Base-by-base conservation (phyloP, 1,284 basidiomycete genomes). In the Bjerkandera adusta region DNA sequence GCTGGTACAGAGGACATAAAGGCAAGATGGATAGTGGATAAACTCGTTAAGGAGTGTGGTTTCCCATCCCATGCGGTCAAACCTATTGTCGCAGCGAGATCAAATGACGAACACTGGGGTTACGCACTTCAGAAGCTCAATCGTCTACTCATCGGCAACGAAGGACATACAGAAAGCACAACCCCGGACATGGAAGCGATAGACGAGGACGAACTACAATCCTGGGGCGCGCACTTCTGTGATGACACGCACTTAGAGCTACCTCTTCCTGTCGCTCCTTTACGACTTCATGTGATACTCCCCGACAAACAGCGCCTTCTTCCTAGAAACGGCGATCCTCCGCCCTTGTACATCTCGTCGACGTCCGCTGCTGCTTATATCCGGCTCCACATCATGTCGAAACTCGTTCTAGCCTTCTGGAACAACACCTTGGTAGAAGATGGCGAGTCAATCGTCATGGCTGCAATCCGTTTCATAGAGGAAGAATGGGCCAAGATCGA, bases 41-140 rank as follows among this genome's bases (percentile, higher is more conserved):
- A 85, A 58, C 81, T 91, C 2, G 75, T 86, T 46, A 92, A 92
- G 60, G 80, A 89, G 59, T 89, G 86, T 34, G 94, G 93, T 2
- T 94, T 86, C 70, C 93, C 93, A 5, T 68, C 77, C 1, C 79
- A 85, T 49, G 71, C 78, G 7, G 89, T 94, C 12, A 81, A 80
- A 56, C 70, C 75, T 22, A 76, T 72, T 45, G 70, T 79, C 41
- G 57, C 59, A 6, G 63, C 72, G 54, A 59, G 61, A 32, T 64
- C 54, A 36, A 57, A 71, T 45, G 62, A 63, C 39, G 70, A 76
- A 56, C 69, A 71, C 64, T 76, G 78, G 76, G 68, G 70, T 36
- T 57, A 67, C 5, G 73, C 88, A 13, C 54, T 82, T 27, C 70
- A 72, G 5, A 63, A 68, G 5, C 67, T 86, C 40, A 77, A 76